Percentiles rank a stretch among this genome's conserved stretches.
Evolutionary conservation across 2,329 filamentous ascomycete species (phyloP).

Genomic region (Zymoseptoria tritici): DNA sequence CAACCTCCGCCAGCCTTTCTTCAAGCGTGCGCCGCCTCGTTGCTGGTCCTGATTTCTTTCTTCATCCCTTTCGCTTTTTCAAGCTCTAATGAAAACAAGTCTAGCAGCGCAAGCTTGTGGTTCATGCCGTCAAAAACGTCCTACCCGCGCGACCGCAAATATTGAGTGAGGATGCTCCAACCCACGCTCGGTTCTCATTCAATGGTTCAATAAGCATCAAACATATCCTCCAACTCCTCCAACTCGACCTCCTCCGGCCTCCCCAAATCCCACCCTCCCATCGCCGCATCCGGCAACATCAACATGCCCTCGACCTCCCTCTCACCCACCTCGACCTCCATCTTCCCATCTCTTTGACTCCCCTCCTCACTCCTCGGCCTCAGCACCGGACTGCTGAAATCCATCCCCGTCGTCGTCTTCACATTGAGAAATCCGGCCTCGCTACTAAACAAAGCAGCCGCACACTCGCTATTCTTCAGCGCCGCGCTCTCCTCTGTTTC

Average conservation of each 20-base stretch:
- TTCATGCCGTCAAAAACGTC: too few relatives aligned
- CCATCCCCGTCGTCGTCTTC: conserved; percentile 27
- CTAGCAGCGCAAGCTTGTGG: too few relatives aligned
- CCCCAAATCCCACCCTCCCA: conserved; percentile 3
- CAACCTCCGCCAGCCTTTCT: too few relatives aligned
- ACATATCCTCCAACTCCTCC: conserved; percentile 83
- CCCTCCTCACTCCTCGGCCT: conserved; percentile 26
- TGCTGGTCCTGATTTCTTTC: too few relatives aligned
- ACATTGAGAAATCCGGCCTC: conserved; percentile 40
- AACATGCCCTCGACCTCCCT: not conserved
- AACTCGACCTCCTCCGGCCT: conserved; percentile 86
- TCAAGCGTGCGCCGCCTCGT: too few relatives aligned
- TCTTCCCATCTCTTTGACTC: not conserved
- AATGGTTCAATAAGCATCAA: conserved; percentile 47
- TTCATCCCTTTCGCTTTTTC: too few relatives aligned
- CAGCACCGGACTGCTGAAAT: conserved; percentile 42
- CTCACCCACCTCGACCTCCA: not conserved
- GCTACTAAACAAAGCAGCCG: conserved; percentile 38
- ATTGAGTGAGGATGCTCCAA: not conserved
- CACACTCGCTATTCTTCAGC: conserved; percentile 44
- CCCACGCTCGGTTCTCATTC: not conserved
- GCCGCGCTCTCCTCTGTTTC: conserved; percentile 43
- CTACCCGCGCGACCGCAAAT: too few relatives aligned
- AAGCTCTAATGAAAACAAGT: too few relatives aligned
- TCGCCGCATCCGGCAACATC: not conserved